Conservation (phyloP, 805 yeast species). For the Ogataea paraovalis region DNA sequence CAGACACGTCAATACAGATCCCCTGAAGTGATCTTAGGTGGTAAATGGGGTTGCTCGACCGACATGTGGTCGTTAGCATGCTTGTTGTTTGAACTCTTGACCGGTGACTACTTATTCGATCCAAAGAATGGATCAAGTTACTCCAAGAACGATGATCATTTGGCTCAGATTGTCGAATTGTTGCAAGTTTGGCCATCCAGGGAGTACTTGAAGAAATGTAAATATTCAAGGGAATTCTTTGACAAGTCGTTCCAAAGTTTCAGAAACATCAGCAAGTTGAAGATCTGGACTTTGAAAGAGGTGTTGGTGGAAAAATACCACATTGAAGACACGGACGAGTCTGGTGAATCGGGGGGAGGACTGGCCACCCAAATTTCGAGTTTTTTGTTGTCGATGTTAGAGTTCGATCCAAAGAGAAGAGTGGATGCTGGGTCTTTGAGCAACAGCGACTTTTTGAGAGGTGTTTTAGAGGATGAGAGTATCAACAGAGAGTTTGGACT, state of each 20-base stretch:
- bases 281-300: constrained; percentile 47
- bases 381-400: constrained; percentile 48
- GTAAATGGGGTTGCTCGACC: constrained; percentile 59
- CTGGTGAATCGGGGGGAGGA: constrained; percentile 13
- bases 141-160: constrained; percentile 56
- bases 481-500: constrained; percentile 27
- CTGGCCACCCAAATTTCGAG: constrained; percentile 39
- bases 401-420: constrained; percentile 44
- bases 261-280: constrained; percentile 42
- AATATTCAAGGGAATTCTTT: constrained; percentile 38
- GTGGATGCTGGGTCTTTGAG: constrained; percentile 52
- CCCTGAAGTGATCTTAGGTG: constrained; percentile 59
- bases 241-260: constrained; percentile 33
- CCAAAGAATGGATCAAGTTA: constrained; percentile 48
- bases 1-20: constrained; percentile 67
- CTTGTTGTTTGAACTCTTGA: constrained; percentile 52
- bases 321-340: constrained; percentile 26
- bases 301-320: constrained; percentile 49
- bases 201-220: constrained; percentile 39
- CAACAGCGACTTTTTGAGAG: constrained; percentile 50
- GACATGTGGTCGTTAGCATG: constrained; percentile 62
- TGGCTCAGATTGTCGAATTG: constrained; percentile 59
- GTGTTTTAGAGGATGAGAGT: constrained; percentile 20
- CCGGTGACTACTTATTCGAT: constrained; percentile 60
- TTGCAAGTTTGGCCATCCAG: constrained; percentile 34